phyloP scores from a whole-genome alignment of 345 rosid species.

The Orychophragmus violaceus region DNA sequence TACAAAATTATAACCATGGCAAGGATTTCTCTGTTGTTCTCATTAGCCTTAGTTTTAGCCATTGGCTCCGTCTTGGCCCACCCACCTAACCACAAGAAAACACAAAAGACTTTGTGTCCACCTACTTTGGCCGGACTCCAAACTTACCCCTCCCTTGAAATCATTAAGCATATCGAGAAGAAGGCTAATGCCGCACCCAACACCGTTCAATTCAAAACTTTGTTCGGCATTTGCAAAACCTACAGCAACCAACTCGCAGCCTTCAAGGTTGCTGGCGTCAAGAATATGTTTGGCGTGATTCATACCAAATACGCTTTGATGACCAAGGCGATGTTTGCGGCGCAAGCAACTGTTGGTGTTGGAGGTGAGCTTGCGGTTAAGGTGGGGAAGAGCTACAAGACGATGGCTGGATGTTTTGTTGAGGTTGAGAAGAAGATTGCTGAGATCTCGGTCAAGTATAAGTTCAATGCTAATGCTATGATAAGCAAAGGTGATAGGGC shows the following conservation, averaged over 20 bases:
- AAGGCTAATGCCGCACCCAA: neutral
- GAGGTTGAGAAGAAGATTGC: neutral
- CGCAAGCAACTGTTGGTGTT: slow-evolving; percentile 5
- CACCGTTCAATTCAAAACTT: neutral
- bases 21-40: slow-evolving; percentile 33
- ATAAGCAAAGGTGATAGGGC: neutral
- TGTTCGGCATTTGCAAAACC: slow-evolving; percentile 10
- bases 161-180: neutral
- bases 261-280: neutral
- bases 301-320: neutral
- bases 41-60: slow-evolving; percentile 20
- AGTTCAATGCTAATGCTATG: slow-evolving; percentile 3
- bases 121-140: slow-evolving; percentile 10
- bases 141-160: neutral
- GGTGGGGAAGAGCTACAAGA: neutral
- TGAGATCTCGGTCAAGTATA: neutral
- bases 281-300: neutral
- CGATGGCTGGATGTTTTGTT: slow-evolving; percentile 5
- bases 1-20: slow-evolving; percentile 28
- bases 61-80: slow-evolving; percentile 17
- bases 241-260: neutral
- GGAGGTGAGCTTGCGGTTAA: neutral
- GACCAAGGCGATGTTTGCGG: neutral
- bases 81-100: slow-evolving; percentile 7
- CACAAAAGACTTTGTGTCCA: neutral